Percentiles rank a stretch among this genome's conserved stretches.
These are phyloP conservation scores for Alternaria ethzedia DNA, from an alignment of 2,329 filamentous ascomycete species.

Conservation along the genomic window DNA sequence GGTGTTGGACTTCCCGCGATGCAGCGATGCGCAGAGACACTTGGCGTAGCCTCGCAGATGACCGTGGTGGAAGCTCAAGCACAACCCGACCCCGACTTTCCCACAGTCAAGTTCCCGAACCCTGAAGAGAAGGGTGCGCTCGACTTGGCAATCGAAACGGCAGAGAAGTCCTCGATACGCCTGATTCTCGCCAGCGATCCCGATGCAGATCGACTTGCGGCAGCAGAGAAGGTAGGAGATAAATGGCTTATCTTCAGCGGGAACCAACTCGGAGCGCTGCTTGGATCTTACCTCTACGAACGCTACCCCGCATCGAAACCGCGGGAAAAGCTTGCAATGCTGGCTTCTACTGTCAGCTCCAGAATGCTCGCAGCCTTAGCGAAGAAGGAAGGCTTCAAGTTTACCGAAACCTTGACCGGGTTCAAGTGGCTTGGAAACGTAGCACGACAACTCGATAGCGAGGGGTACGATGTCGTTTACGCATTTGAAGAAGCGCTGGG, in stretches of 20 bases:
- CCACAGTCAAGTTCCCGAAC: constrained; percentile 69
- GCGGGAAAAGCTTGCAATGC: constrained; percentile 58
- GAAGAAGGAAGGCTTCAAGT: constrained; percentile 60
- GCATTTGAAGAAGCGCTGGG: constrained; percentile 71
- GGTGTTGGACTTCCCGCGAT: constrained; percentile 61
- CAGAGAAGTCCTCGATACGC: constrained; percentile 55
- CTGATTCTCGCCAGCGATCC: constrained; percentile 69
- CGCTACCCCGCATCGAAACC: constrained; percentile 47
- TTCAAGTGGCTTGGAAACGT: constrained; percentile 73
- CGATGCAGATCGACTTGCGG: constrained; percentile 69
- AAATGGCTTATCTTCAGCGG: constrained; percentile 68
- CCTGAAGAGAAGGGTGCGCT: constrained; percentile 69
- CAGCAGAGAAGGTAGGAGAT: constrained; percentile 63
- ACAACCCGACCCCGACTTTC: constrained; percentile 67
- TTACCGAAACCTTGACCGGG: constrained; percentile 67
- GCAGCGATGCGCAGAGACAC: constrained; percentile 46
- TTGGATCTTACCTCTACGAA: constrained; percentile 64
- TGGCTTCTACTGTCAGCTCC: constrained; percentile 69
- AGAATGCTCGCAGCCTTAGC: constrained; percentile 68
- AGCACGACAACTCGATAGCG: constrained; percentile 57
- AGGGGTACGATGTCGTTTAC: constrained; percentile 60
- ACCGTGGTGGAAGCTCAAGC: constrained; percentile 58
- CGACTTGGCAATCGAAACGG: constrained; percentile 63
- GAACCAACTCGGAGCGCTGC: constrained; percentile 68
- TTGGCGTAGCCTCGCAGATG: constrained; percentile 55